Evolutionary conservation across 768 basidiomycete genomes (phyloP), one percentile per base, ranked within the genome.

Genomic region (Aureoboletus auriporus): DNA sequence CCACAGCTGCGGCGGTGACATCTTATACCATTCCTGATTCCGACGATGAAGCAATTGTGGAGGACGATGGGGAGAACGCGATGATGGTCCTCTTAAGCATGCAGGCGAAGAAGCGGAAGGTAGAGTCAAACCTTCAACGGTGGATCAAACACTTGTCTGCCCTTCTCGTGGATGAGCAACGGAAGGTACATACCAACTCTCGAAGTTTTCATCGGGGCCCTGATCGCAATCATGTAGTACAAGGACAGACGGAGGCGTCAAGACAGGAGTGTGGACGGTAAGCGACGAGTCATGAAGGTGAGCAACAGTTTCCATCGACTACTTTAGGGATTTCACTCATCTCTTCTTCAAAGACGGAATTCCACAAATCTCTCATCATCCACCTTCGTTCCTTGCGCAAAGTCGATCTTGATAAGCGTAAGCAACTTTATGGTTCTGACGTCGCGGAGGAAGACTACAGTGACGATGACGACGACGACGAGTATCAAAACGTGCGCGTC

Each of bases 11-110:
- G 16, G 67, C 69, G 13, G 72, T 80, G 30, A 75, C 71, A 39
- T 86, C 83, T 6, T 89, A 89, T 60, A 75, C 72, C 5, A 67
- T 83, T 13, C 82, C 84, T 1, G 83, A 83, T 61, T 88, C 84
- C 11, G 86, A 87, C 56, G 85, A 86, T 49, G 86, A 86, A 54
- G 69, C 65, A 8, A 78, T 78, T 34, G 67, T 58, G 7, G 70
- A 68, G 28, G 72, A 73, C 36, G 62, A 69, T 16, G 64, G 69
- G 23, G 66, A 68, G 34, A 64, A 64, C 39, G 65, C 62, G 16
- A 62, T 70, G 55, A 61, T 60, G 46, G 53, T 49, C 16, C 52
- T 59, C 29, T 62, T 61, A 48, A 65, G 59, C 17, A 52, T 67
- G 50, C 62, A 67, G 40, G 60, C 63, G 26, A 65, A 69, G 46